Percentiles rank a stretch among this genome's conserved stretches.
phyloP scores from a whole-genome alignment of 306 rosid species.

The Sindora glabra region DNA sequence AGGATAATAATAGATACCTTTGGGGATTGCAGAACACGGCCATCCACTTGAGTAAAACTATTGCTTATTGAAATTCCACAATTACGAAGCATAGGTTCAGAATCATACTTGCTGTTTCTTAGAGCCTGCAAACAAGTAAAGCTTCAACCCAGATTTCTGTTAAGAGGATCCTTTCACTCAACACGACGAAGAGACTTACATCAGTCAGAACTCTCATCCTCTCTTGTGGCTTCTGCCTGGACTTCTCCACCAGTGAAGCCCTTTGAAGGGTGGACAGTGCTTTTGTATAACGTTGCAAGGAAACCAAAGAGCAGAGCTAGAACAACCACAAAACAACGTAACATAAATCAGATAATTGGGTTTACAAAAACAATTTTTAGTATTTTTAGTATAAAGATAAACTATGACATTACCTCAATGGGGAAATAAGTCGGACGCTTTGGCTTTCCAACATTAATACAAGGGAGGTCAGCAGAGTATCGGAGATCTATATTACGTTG shows the following conservation, averaged over 20 bases:
- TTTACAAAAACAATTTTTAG: too few relatives aligned
- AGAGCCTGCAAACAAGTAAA: slow-evolving; percentile 44
- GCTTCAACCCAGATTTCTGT: neutral
- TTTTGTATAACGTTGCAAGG: slow-evolving; percentile 83
- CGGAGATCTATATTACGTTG: slow-evolving; percentile 45
- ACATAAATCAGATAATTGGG: too few relatives aligned
- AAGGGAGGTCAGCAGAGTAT: slow-evolving; percentile 70
- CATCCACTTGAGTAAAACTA: slow-evolving; percentile 67
- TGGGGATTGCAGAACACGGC: slow-evolving; percentile 82
- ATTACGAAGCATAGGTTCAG: slow-evolving; percentile 63
- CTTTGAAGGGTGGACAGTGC: slow-evolving; percentile 73
- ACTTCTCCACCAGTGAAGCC: slow-evolving; percentile 79
- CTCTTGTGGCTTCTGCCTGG: slow-evolving; percentile 89
- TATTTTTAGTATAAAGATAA: neutral
- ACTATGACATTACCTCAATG: slow-evolving; percentile 47
- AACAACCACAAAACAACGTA: neutral
- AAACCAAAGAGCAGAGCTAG: slow-evolving; percentile 75
- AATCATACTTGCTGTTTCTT: slow-evolving; percentile 52
- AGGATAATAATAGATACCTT: slow-evolving; percentile 33
- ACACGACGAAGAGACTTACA: slow-evolving; percentile 25
- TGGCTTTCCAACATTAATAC: slow-evolving; percentile 91
- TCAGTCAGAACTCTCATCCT: slow-evolving; percentile 65
- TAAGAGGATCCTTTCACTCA: neutral
- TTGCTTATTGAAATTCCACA: slow-evolving; percentile 51
- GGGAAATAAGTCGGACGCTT: slow-evolving; percentile 84